These are phyloP conservation scores for Termitomyces sp. DNA, from an alignment of 768 basidiomycete species.

Conservation along the genomic window DNA sequence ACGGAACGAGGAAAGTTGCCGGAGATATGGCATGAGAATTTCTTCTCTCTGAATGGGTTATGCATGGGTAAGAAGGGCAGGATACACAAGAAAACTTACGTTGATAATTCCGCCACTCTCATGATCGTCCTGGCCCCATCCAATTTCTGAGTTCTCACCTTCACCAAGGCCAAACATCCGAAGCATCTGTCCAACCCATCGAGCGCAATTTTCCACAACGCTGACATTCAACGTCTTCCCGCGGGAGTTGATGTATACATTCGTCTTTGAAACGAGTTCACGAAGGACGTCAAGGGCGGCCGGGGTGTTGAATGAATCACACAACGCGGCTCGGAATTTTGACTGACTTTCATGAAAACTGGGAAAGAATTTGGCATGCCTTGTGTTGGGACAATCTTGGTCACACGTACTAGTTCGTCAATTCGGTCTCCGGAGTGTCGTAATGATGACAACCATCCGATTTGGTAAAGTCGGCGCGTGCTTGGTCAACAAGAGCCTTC, in stretches of 20 bases:
- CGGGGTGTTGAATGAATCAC: constrained; percentile 97
- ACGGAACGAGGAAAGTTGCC: constrained; percentile 82
- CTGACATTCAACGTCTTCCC: constrained; percentile 54
- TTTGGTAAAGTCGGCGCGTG: constrained; percentile 36
- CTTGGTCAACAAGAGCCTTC: constrained; percentile 70
- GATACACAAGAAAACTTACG: constrained; percentile 28
- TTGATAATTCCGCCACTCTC: constrained; percentile 42
- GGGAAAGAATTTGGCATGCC: constrained; percentile 6
- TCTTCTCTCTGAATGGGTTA: constrained; percentile 62
- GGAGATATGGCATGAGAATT: constrained; percentile 83
- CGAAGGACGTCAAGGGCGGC: constrained; percentile 69
- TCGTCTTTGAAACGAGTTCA: constrained; percentile 78
- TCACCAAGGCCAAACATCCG: constrained; percentile 78
- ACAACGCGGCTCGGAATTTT: constrained; percentile 80
- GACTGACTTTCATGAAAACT: constrained; percentile 74
- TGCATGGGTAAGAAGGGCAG: constrained; percentile 7
- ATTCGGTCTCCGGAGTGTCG: constrained; percentile 59
- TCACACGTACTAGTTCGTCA: constrained; percentile 50
- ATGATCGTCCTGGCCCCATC: constrained; percentile 74
- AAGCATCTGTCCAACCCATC: constrained; percentile 70
- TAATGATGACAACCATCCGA: constrained; percentile 64
- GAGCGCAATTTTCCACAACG: constrained; percentile 57
- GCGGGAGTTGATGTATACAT: constrained; percentile 78
- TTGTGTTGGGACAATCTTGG: background rate
- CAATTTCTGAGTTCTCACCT: constrained; percentile 60